Evolutionary conservation across 495 filamentous ascomycete genomes (phyloP), one percentile per base, ranked within the genome.

Genomic region (Hapsidospora chrysogenum): DNA sequence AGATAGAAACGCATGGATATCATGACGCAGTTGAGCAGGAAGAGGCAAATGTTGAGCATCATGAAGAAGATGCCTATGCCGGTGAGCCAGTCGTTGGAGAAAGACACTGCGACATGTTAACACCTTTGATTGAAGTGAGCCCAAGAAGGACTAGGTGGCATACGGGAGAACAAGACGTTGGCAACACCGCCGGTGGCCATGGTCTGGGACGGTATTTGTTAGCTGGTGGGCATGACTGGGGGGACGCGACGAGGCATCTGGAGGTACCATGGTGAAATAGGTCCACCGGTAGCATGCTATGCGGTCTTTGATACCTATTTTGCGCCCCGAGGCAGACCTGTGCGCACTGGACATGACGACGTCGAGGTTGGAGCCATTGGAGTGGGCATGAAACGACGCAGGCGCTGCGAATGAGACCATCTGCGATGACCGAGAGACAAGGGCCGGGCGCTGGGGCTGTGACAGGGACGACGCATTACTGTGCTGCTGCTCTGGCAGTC

Each of bases 111-210:
- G n/a, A n/a, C n/a, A n/a, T n/a, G n/a, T n/a, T n/a, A n/a, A n/a
- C n/a, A n/a, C n/a, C n/a, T n/a, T 46, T 26, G 21, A 34, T 29
- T 32, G 30, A 0, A 23, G 10, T 17, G 3, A 13, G 26, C 20
- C 5, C 19, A 3, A 10, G 9, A 30, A 16, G 14, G 9, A 29
- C 33, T 6, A n/a, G n/a, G 19, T 15, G 2, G 52, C 56, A 42
- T 65, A 83, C 80, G 65, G 16, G 66, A 61, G 46, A 78, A 66
- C 35, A 89, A 48, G 9, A 84, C 78, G 56, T 86, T 89, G 7
- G 82, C 76, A 40, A 92, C 60, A 0, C 84, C 84, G 9, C 83
- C 84, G 0, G 84, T 89, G 2, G 83, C 82, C 57, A 60, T 32
- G n/a, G 25, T 31, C 38, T 19, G 17, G 4, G 17, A 26, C n/a